These are phyloP conservation scores for Pseudopyricularia cyperi DNA, from an alignment of 2,329 filamentous ascomycete species.

Conservation along the genomic window DNA sequence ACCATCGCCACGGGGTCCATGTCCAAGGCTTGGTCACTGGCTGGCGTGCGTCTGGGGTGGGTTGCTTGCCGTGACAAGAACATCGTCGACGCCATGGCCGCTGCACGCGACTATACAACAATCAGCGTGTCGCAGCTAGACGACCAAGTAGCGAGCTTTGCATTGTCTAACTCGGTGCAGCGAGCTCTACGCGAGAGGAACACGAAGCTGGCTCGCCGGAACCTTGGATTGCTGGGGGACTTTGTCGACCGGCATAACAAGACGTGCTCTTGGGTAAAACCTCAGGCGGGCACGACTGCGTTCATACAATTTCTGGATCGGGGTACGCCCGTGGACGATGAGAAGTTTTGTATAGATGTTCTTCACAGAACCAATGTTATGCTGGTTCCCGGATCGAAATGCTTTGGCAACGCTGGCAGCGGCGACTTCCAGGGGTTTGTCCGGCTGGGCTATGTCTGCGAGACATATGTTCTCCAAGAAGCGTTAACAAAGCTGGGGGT, in stretches of 20 bases:
- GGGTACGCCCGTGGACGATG: slow-evolving; percentile 52
- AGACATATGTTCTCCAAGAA: slow-evolving; percentile 54
- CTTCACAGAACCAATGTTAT: slow-evolving; percentile 58
- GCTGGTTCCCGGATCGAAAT: slow-evolving; percentile 58
- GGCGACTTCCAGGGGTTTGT: slow-evolving; percentile 62
- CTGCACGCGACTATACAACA: slow-evolving; percentile 68
- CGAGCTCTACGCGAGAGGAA: slow-evolving; percentile 33
- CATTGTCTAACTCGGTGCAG: slow-evolving; percentile 40
- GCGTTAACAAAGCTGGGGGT: slow-evolving; percentile 39
- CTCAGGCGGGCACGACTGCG: slow-evolving; percentile 66
- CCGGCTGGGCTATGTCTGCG: slow-evolving; percentile 62
- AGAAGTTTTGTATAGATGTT: slow-evolving; percentile 56
- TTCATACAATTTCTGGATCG: slow-evolving; percentile 51
- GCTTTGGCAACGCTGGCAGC: slow-evolving; percentile 54
- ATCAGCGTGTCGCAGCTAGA: slow-evolving; percentile 78
- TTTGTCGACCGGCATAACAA: slow-evolving; percentile 54
- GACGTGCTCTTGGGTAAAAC: slow-evolving; percentile 58
- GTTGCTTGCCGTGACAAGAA: slow-evolving; percentile 51
- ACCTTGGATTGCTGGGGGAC: slow-evolving; percentile 50
- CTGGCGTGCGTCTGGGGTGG: slow-evolving; percentile 76
- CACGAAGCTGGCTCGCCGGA: slow-evolving; percentile 52
- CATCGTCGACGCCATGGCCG: slow-evolving; percentile 51
- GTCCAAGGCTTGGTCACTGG: slow-evolving; percentile 75
- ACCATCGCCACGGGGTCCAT: slow-evolving; percentile 66
- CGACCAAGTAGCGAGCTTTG: slow-evolving; percentile 64